These are phyloP conservation scores for Talaromyces marneffei DNA, from an alignment of 2,329 filamentous ascomycete genomes.

Conservation along the genomic window DNA sequence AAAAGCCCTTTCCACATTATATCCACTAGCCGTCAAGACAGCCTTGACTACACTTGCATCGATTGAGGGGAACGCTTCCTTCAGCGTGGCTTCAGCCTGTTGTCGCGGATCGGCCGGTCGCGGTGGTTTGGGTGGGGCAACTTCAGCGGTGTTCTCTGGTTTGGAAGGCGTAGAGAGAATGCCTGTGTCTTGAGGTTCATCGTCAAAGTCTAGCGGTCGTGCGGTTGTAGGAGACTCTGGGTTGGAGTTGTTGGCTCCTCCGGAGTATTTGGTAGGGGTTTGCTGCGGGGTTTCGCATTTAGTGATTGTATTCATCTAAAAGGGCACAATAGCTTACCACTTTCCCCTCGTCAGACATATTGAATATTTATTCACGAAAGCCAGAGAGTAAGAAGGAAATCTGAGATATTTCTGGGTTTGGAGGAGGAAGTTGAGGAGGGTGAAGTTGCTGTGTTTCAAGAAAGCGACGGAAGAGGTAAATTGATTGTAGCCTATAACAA, in stretches of 20 bases:
- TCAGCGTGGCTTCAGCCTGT: slow-evolving; percentile 80
- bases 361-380: neutral
- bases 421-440: neutral
- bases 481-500: slow-evolving; percentile 33
- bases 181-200: slow-evolving; percentile 46
- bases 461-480: neutral
- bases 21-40: slow-evolving; percentile 77
- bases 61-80: slow-evolving; percentile 86
- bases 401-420: neutral
- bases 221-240: slow-evolving; percentile 53
- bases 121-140: slow-evolving; percentile 72
- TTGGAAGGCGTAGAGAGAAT: slow-evolving; percentile 22
- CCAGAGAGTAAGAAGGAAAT: neutral
- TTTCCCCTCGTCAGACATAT: slow-evolving; percentile 36
- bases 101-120: slow-evolving; percentile 74
- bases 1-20: slow-evolving; percentile 87
- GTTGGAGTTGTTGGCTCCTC: slow-evolving; percentile 28
- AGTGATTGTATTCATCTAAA: neutral
- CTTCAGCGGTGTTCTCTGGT: slow-evolving; percentile 18
- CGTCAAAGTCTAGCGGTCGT: slow-evolving; percentile 53
- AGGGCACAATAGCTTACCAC: slow-evolving; percentile 20
- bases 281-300: slow-evolving; percentile 19
- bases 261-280: slow-evolving; percentile 33
- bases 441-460: neutral
- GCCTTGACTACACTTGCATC: slow-evolving; percentile 78